A percentile compares a stretch with the other conserved stretches of the same genome.
Conservation (phyloP, 495 filamentous ascomycete species). For the Arthonia radiata region DNA sequence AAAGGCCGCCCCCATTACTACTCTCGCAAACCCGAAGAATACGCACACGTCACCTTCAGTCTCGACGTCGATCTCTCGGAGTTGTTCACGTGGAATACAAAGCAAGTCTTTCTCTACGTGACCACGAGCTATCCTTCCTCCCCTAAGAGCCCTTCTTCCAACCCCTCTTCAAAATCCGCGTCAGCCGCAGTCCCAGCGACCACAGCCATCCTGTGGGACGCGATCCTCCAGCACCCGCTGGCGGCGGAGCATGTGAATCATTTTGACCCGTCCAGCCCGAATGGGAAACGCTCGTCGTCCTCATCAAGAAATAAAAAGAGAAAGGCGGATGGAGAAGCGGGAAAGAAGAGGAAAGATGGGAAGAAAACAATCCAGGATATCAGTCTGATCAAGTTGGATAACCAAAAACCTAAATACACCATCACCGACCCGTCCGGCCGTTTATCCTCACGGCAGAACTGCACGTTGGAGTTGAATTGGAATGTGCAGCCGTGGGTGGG, state of each 20-base stretch:
- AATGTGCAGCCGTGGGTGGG: conserved; percentile 91
- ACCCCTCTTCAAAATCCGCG: too few species aligned
- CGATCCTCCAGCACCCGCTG: conserved; percentile 53
- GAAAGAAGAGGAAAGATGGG: conserved; percentile 5
- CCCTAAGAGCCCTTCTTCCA: too few species aligned
- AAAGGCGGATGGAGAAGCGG: conserved; percentile 6
- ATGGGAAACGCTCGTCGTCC: conserved; percentile 1
- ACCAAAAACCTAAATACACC: conserved; percentile 77
- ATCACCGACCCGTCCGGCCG: conserved; percentile 65
- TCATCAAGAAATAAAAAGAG: conserved; percentile 7
- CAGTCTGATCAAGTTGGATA: conserved; percentile 46
- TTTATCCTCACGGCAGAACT: conserved; percentile 43
- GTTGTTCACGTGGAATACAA: conserved; percentile 99
- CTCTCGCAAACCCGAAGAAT: conserved; percentile 74
- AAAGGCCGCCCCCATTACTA: conserved; percentile 87
- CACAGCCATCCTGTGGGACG: conserved; percentile 84
- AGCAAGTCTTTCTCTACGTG: conserved; percentile 90
- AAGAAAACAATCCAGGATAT: conserved; percentile 7
- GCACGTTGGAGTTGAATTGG: conserved; percentile 59
- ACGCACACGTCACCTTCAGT: conserved; percentile 80
- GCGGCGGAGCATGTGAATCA: conserved; percentile 24
- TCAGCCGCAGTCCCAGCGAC: conserved; percentile 19
- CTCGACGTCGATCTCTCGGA: conserved; percentile 64
- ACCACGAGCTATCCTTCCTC: conserved; percentile 57
- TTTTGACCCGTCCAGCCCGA: conserved; percentile 13